A percentile compares a stretch with the other conserved stretches of the same genome.
phyloP scores from a whole-genome alignment of 2,329 filamentous ascomycete genomes.

The Pseudophaeomoniella oleicola region DNA sequence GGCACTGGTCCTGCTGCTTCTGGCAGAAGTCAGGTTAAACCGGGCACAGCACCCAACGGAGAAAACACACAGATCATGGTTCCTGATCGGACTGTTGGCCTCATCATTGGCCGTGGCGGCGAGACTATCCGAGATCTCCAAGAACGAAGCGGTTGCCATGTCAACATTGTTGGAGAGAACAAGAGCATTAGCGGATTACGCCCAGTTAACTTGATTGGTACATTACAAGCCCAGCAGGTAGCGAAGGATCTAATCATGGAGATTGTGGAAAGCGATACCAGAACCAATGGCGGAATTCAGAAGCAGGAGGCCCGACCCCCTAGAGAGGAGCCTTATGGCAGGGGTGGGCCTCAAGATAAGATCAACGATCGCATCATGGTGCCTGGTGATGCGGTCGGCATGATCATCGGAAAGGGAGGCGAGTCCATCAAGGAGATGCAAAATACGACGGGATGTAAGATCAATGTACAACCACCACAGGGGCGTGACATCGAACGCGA shows the following conservation, averaged over 20 bases:
- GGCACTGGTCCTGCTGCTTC: conserved; percentile 28
- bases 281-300: conserved; percentile 26
- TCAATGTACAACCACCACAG: conserved; percentile 75
- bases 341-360: conserved; percentile 29
- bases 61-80: conserved; percentile 92
- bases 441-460: conserved; percentile 74
- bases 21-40: conserved; percentile 4
- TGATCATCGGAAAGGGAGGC: conserved; percentile 91
- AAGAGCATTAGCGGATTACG: conserved; percentile 84
- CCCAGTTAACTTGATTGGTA: conserved; percentile 80
- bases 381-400: conserved; percentile 80
- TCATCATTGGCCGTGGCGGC: conserved; percentile 86
- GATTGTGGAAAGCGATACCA: conserved; percentile 80
- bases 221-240: conserved; percentile 54
- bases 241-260: conserved; percentile 85
- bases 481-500: conserved; percentile 70
- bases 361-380: conserved; percentile 72
- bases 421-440: conserved; percentile 95
- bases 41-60: conserved; percentile 51
- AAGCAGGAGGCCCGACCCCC: conserved; percentile 15
- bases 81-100: conserved; percentile 76
- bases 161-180: conserved; percentile 87
- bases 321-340: conserved; percentile 23
- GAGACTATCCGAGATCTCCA: conserved; percentile 89
- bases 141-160: conserved; percentile 83